These are phyloP conservation scores for Beauveria brongniartii DNA, from an alignment of 2,329 filamentous ascomycete species.

Conservation along the genomic window DNA sequence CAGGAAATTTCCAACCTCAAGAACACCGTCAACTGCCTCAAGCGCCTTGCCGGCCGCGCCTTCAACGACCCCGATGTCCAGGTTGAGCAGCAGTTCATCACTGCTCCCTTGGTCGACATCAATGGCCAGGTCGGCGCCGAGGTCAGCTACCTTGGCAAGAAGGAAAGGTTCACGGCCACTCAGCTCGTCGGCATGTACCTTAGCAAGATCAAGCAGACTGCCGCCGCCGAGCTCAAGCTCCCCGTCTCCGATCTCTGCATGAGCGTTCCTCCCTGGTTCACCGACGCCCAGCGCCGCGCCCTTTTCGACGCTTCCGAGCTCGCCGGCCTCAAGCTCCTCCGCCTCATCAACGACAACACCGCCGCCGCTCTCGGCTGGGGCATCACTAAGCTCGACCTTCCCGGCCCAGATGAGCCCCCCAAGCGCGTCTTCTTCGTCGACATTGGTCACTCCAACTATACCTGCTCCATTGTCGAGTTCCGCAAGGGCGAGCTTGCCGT, in stretches of 20 bases:
- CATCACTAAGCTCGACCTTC: conserved; percentile 95
- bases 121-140: conserved; percentile 93
- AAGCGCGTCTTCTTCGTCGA: conserved; percentile 87
- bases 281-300: conserved; percentile 81
- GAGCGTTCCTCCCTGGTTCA: conserved; percentile 95
- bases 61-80: conserved; percentile 87
- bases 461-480: conserved; percentile 89
- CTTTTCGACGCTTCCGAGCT: conserved; percentile 90
- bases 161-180: conserved; percentile 88
- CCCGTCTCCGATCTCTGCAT: conserved; percentile 90
- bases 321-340: conserved; percentile 83
- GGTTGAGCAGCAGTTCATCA: conserved; percentile 86
- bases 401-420: conserved; percentile 80
- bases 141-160: conserved; percentile 87
- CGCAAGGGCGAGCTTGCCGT: conserved; percentile 93
- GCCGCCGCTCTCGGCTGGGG: conserved; percentile 93
- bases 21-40: conserved; percentile 91
- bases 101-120: conserved; percentile 77
- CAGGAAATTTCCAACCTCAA: conserved; percentile 99
- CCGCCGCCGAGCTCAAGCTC: conserved; percentile 77
- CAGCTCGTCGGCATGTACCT: conserved; percentile 94
- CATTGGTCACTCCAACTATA: conserved; percentile 95
- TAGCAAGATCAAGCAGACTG: conserved; percentile 86
- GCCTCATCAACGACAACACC: conserved; percentile 96
- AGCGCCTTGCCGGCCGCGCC: conserved; percentile 81